Evolutionary conservation across 768 basidiomycete species (phyloP), one percentile per base, ranked within the genome.

Genomic region (Wakefieldia striispora): DNA sequence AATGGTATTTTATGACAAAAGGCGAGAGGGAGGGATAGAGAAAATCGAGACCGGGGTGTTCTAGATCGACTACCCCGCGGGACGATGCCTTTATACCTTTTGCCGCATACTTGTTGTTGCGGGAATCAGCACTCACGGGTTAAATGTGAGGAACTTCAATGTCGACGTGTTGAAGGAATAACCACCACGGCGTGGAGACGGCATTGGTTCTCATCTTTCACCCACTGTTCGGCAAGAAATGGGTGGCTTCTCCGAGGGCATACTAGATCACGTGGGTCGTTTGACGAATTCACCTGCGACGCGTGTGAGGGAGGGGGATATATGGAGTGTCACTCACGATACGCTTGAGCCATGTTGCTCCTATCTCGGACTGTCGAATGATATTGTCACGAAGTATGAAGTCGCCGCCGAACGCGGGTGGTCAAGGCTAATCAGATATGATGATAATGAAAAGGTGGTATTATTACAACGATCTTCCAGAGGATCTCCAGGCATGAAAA

Each of bases 41-140:
- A 19, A 31, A 34, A 45, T 35, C 6, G 24, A 19, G 20, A 20
- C 10, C 21, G 24, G 20, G 37, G 26, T 35, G 31, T 10, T 36
- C 41, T 34, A 12, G 27, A 17, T 37, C 17, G 20, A 41, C 24
- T 13, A 21, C 36, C 21, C 14, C 20, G 26, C 26, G 10, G 7
- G 27, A 24, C 10, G 27, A 29, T 37, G 38, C 50, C 41, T 58
- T 58, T 55, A 59, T 59, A 55, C 21, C 38, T 14, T n/a, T 43
- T 10, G 14, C n/a, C 17, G 14, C 7, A 42, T 19, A 36, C 4
- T 24, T 10, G 42, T 21, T 19, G 37, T 20, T 14, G 36, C 39
- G 44, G n/a, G 17, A 24, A 29, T 35, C 45, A 43, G 24, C 33
- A 21, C 34, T 45, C 42, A 20, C 51, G 40, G 49, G 39, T 16